phyloP scores from a whole-genome alignment of 352 stramenopile species.

The Blastocystis hominis region DNA sequence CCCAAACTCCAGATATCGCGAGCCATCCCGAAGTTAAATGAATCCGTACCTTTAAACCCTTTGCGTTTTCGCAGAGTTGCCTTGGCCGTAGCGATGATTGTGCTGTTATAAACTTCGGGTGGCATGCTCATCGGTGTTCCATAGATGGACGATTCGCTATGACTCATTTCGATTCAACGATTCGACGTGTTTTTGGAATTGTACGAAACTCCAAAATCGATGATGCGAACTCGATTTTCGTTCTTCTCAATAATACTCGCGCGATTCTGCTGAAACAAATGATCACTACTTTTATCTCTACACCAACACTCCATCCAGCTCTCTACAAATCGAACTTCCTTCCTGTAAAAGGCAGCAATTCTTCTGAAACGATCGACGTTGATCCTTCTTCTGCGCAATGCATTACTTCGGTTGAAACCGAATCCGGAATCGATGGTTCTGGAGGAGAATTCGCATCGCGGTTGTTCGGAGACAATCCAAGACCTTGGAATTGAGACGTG shows the following conservation, averaged over 20 bases:
- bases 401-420: too few relatives aligned
- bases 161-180: background rate
- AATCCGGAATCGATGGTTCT: too few relatives aligned
- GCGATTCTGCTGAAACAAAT: background rate
- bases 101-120: conserved; percentile 29
- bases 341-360: background rate
- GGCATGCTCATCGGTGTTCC: conserved; percentile 52
- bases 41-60: background rate
- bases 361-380: background rate
- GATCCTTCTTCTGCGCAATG: too few relatives aligned
- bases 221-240: conserved; percentile 45
- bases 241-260: conserved; percentile 10
- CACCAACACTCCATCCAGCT: background rate
- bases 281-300: conserved; percentile 15
- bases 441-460: background rate
- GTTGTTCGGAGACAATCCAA: background rate
- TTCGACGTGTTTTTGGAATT: background rate
- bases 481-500: background rate
- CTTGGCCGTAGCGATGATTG: background rate
- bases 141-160: conserved; percentile 46
- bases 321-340: background rate
- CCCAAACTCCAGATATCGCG: conserved; percentile 41
- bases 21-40: conserved; percentile 48
- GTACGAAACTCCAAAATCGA: conserved; percentile 46
- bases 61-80: background rate